Base-by-base conservation (phyloP, 805 yeast genomes). In the Lipomyces orientalis region DNA sequence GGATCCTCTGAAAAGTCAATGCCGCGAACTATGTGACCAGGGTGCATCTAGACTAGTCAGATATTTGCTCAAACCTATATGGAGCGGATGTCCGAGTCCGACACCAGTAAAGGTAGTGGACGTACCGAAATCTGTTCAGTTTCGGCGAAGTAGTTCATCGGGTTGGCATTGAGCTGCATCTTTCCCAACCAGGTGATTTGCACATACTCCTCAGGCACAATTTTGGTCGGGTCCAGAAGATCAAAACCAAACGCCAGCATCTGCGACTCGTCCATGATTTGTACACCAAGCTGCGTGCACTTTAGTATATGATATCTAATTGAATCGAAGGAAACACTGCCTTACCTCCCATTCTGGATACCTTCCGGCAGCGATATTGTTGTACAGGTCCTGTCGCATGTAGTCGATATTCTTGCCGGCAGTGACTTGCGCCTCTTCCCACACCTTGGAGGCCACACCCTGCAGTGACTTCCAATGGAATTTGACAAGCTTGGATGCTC, bases 161-260 rank as follows among this genome's bases (percentile, higher is more conserved):
- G 55, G 81, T 91, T 91, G 80, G 90, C 91, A 79, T 92, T 89
- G 78, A 91, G 81, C 1, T 86, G 87, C 73, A 91, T 81, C 78
- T 88, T 88, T 78, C 97, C 97, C 77, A 91, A 88, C 79, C 88
- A 88, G 79, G 97, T 86, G 81, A 92, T 80, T 76, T 97, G 97
- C 84, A 87, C 92, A 65, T 91, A 88, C 74, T 81, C 82, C 77
- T 92, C 95, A 49, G 97, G 91, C 97, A 97, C 92, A 65, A 90
- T 89, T 82, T 92, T 92, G 71, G 97, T 92, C 78, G 92, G 84
- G 80, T 92, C 97, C 77, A 90, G 91, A 54, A 92, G 93, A 3
- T 94, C 89, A 80, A 90, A 91, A 77, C 90, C 89, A 58, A 86
- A 85, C 68, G 87, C 80, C 79, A 88, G 84, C 69, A 97, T 91